Evolutionary conservation across 2,329 filamentous ascomycete genomes (phyloP), one percentile per base, ranked within the genome.

Genomic region (Sporothrix euskadiensis): DNA sequence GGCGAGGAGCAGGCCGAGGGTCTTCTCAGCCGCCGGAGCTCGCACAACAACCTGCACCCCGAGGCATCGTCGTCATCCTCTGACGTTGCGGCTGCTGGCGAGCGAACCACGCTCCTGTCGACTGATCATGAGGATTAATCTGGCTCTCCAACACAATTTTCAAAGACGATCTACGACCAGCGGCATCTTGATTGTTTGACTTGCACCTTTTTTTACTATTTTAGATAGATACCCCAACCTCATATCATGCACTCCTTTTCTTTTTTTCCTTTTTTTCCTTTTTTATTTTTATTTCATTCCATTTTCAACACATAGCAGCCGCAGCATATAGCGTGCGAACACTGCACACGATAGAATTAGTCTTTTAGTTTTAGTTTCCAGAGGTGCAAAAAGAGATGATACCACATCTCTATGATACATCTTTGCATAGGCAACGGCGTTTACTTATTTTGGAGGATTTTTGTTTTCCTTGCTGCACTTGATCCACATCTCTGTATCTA

Each of bases 41-140:
- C 66, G 35, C 56, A 57, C 19, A 35, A 22, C 47, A 32, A 30
- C 6, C 8, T 41, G 30, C 68, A 57, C 26, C n/a, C 35, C 10
- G 54, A 61, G 56, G 66, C 72, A 2, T 71, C 66, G 1, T 59
- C 61, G 0, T 47, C 69, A 0, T 65, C 71, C 14, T 71, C 69
- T 4, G 49, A n/a, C 30, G 49, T 26, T 47, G 19, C 39, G 0
- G 32, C 35, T 4, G 61, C 56, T 4, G 75, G 66, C 26, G 75
- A 75, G 39, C 70, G 71, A 4, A 66, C 71, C 19, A 71, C 71
- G 10, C 59, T 73, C 1, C 26, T 75, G 59, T 44, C 66, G 1
- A 19, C 26, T 14, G 65, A 44, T 4, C 59, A 66, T 8, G 63
- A 61, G 41, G 57, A 65, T 9, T 73, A 49, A 66, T 49, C 22